These are phyloP conservation scores for Aspergillus sp. DNA, from an alignment of 2,329 filamentous ascomycete genomes.

Conservation along the genomic window DNA sequence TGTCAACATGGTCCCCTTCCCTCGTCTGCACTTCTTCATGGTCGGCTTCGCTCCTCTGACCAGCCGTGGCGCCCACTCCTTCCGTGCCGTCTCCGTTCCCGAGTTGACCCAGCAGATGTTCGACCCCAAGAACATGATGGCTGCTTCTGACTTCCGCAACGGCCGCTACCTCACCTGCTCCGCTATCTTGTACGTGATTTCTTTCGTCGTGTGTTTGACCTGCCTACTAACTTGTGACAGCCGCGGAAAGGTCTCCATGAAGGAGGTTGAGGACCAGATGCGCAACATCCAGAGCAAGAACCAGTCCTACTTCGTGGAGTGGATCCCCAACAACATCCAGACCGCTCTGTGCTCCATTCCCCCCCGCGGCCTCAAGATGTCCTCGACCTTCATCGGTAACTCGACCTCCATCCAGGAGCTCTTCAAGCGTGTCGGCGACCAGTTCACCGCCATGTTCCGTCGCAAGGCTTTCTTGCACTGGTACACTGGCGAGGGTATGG, in stretches of 20 bases:
- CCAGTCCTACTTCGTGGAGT: slow-evolving; percentile 98
- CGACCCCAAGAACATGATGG: slow-evolving; percentile 99
- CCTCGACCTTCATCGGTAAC: slow-evolving; percentile 98
- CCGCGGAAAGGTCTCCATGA: slow-evolving; percentile 99
- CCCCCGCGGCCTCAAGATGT: slow-evolving; percentile 97
- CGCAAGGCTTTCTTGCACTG: slow-evolving; percentile 99
- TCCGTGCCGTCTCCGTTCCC: slow-evolving; percentile 95
- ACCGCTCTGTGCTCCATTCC: slow-evolving; percentile 98
- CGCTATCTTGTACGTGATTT: slow-evolving; percentile 75
- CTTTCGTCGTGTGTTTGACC: background rate
- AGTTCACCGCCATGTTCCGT: slow-evolving; percentile 99
- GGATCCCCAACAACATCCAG: slow-evolving; percentile 99
- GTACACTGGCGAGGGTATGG: slow-evolving; percentile 99
- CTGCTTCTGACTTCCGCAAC: slow-evolving; percentile 99
- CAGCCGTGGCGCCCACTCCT: slow-evolving; percentile 84
- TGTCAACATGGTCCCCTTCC: slow-evolving; percentile 99
- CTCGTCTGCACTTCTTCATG: slow-evolving; percentile 99
- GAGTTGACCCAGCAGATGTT: slow-evolving; percentile 99
- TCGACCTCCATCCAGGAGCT: slow-evolving; percentile 99
- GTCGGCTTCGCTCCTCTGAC: slow-evolving; percentile 98
- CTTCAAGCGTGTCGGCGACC: slow-evolving; percentile 99
- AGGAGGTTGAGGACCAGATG: slow-evolving; percentile 99
- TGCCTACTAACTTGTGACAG: slow-evolving; percentile 36
- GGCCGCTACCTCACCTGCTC: slow-evolving; percentile 99
- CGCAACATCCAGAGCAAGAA: slow-evolving; percentile 99